Percentiles rank a stretch among this genome's conserved stretches.
These are phyloP conservation scores for Corylus heterophylla DNA, from an alignment of 306 rosid species.

Conservation along the genomic window DNA sequence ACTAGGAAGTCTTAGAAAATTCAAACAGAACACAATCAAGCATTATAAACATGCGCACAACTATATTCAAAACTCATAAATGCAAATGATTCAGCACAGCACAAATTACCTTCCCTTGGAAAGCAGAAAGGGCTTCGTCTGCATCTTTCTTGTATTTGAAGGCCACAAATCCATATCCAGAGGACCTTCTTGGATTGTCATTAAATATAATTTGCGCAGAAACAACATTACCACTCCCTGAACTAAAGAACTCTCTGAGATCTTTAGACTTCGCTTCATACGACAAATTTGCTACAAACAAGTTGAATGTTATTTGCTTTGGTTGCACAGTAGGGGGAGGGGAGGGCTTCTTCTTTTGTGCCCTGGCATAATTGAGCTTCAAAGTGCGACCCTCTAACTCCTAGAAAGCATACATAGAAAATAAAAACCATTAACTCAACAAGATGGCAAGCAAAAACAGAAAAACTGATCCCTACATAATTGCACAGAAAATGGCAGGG, in stretches of 20 bases:
- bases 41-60: neutral
- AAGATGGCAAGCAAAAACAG: neutral
- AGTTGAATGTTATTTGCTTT: slow-evolving; percentile 63
- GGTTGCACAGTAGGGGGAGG: slow-evolving; percentile 47
- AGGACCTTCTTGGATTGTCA: slow-evolving; percentile 69
- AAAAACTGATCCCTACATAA: neutral
- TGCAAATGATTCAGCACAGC: slow-evolving; percentile 17
- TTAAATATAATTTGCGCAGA: slow-evolving; percentile 62
- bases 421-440: neutral
- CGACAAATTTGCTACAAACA: slow-evolving; percentile 80
- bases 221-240: slow-evolving; percentile 57
- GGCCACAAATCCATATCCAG: slow-evolving; percentile 91
- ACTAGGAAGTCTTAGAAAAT: slow-evolving; percentile 1
- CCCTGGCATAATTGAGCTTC: slow-evolving; percentile 61
- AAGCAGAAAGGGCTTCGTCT: slow-evolving; percentile 63
- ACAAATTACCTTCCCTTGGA: slow-evolving; percentile 75
- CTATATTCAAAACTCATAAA: slow-evolving; percentile 4
- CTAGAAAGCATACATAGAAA: slow-evolving; percentile 41
- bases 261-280: slow-evolving; percentile 72
- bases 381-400: slow-evolving; percentile 72
- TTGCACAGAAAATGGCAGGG: neutral
- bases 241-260: slow-evolving; percentile 68
- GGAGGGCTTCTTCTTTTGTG: slow-evolving; percentile 49
- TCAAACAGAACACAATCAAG: neutral
- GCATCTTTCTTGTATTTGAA: slow-evolving; percentile 84